phyloP scores from a whole-genome alignment of 2,329 filamentous ascomycete species.

The Zymoseptoria brevis region DNA sequence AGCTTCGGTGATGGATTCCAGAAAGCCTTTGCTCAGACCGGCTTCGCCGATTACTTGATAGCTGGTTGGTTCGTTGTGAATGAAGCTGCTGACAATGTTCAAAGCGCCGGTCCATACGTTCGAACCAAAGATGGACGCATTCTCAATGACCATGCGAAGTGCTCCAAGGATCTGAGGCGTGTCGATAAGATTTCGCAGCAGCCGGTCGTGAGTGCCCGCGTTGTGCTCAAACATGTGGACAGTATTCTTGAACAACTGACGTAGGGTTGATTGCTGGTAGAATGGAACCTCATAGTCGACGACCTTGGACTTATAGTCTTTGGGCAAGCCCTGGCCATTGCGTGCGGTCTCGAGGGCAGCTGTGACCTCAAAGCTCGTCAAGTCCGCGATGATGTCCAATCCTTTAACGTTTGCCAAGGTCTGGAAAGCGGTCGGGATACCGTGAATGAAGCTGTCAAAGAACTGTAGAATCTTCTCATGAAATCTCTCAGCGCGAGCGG shows the following conservation, averaged over 20 bases:
- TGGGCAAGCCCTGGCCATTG: conserved; percentile 62
- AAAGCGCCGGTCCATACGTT: conserved; percentile 94
- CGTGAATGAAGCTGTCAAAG: conserved; percentile 77
- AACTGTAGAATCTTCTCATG: conserved; percentile 80
- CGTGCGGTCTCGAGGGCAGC: conserved; percentile 60
- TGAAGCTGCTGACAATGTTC: conserved; percentile 87
- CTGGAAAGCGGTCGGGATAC: conserved; percentile 72
- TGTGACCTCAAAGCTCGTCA: conserved; percentile 72
- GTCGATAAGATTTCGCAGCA: conserved; percentile 88
- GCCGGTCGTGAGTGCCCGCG: conserved; percentile 76
- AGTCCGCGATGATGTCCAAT: conserved; percentile 79
- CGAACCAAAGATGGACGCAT: conserved; percentile 74
- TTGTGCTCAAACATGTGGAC: conserved; percentile 87
- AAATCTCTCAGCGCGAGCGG: conserved; percentile 70
- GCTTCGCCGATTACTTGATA: conserved; percentile 94
- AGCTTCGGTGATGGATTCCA: conserved; percentile 63
- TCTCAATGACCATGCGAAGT: conserved; percentile 71
- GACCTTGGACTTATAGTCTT: conserved; percentile 65
- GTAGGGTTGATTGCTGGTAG: conserved; percentile 85
- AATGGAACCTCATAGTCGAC: conserved; percentile 93
- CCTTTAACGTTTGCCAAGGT: conserved; percentile 75
- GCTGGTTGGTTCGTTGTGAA: conserved; percentile 97
- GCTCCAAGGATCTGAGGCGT: conserved; percentile 75
- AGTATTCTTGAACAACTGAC: conserved; percentile 91
- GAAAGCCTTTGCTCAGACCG: conserved; percentile 74